Evolutionary conservation across 768 basidiomycete genomes (phyloP), one percentile per base, ranked within the genome.

Genomic region (Lactarius quietus): DNA sequence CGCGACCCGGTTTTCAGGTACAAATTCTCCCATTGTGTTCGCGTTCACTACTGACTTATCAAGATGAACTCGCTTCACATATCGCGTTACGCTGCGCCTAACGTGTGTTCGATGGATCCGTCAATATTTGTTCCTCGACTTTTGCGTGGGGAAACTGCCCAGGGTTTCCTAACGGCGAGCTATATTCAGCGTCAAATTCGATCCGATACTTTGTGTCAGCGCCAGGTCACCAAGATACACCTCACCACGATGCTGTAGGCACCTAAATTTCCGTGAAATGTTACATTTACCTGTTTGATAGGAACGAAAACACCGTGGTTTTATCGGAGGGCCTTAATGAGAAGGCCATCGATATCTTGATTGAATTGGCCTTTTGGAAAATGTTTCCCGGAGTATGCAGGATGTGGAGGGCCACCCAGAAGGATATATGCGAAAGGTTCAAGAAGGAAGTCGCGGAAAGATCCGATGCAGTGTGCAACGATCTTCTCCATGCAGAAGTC

Each of bases 1-100:
- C 74, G 9, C 76, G 76, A 18, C 73, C 75, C 5, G 84, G 84
- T 0, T 84, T 85, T 69, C 74, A 72, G 68, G 85, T 84, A 70
- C 74, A 56, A 17, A 48, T 6, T 8, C 33, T 35, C 31, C 6
- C 23, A 3, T 20, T 9, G 18, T 23, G 23, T 33, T 20, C 23
- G 31, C 29, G 8, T 26, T 31, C 31, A 31, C 9, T 39, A 18
- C 28, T 61, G 28, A 45, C 28, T 6, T 17, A 14, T 15, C 14
- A 26, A 61, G 59, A 45, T 61, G 48, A 18, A 14, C 8, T 67
- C 52, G 1, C 31, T n/a, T 10, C 31, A 31, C 14, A 29, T 54
- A 17, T 63, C 59, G 3, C 39, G 3, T 36, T 45, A 29, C 17
- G 26, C 4, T 14, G 2, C 36, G 33, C 51, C 59, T 36, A 28